Evolutionary conservation across 257 asterid species (phyloP).

Genomic region (Solanum rostratum): DNA sequence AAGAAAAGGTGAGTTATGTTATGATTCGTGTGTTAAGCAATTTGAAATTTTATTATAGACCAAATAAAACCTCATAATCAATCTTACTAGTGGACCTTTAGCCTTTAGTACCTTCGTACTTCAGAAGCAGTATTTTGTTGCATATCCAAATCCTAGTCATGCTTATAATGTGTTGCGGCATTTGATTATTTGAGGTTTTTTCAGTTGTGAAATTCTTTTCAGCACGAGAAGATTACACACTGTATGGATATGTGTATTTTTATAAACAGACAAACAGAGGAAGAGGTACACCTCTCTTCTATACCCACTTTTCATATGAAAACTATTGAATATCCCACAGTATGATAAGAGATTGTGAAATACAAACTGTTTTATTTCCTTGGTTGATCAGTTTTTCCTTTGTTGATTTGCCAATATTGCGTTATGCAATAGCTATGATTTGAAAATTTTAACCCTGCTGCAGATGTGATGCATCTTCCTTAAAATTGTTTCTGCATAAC

Average conservation of each 20-base stretch:
- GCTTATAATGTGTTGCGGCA: not conserved
- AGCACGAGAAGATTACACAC: not conserved
- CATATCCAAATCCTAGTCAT: not conserved
- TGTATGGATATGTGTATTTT: not conserved
- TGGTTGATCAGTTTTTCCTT: not conserved
- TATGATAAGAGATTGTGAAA: not conserved
- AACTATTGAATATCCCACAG: not conserved
- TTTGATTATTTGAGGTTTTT: not conserved
- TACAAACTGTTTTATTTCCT: not conserved
- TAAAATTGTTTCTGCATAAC: not conserved
- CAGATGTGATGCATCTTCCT: not conserved
- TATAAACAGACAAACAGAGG: constrained; percentile 13
- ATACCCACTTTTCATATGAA: not conserved
- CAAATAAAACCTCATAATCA: not conserved
- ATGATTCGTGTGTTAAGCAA: not conserved
- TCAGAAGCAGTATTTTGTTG: not conserved
- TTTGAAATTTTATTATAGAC: not conserved
- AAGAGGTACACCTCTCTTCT: constrained; percentile 44
- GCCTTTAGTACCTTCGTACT: not conserved
- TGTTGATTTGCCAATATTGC: not conserved
- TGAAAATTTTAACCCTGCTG: not conserved
- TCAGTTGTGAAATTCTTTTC: not conserved
- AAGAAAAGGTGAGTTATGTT: constrained; percentile 46
- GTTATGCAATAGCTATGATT: not conserved
- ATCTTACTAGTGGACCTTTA: not conserved